Conservation (phyloP, 2,329 filamentous ascomycete species). For the Zymoseptoria brevis region DNA sequence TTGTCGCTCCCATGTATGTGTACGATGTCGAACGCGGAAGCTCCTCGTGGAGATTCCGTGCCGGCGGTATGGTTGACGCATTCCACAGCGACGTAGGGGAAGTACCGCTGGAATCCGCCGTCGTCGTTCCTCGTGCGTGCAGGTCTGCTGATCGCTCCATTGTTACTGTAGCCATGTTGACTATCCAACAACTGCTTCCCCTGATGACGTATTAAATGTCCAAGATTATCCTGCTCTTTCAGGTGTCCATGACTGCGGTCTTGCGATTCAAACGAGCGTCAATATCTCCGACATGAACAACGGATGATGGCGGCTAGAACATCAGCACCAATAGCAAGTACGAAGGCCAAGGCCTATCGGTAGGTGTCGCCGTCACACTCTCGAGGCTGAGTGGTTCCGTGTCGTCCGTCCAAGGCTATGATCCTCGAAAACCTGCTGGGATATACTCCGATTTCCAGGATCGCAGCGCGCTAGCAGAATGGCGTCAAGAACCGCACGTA, state of each 20-base stretch:
- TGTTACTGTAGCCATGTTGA: conserved; percentile 16
- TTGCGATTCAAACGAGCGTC: neutral
- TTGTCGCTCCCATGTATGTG: conserved; percentile 42
- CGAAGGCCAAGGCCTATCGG: neutral
- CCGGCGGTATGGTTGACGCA: conserved; percentile 4
- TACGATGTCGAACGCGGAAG: conserved; percentile 52
- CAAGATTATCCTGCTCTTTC: neutral
- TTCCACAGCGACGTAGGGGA: conserved; percentile 7
- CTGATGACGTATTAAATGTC: neutral
- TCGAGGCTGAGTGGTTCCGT: neutral
- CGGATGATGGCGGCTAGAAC: neutral
- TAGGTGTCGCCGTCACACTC: neutral
- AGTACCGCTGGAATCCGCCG: neutral
- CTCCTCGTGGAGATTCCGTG: conserved; percentile 11
- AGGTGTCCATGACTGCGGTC: neutral
- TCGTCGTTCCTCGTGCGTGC: conserved; percentile 1
- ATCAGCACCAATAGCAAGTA: neutral
- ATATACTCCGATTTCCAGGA: neutral
- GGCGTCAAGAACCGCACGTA: neutral
- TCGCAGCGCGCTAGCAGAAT: neutral
- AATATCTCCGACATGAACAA: neutral
- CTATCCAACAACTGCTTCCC: neutral
- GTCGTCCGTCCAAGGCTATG: neutral
- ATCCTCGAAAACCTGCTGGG: neutral
- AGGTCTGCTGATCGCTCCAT: conserved; percentile 15